These are phyloP conservation scores for Collybia sordida DNA, from an alignment of 768 basidiomycete species.

Conservation along the genomic window DNA sequence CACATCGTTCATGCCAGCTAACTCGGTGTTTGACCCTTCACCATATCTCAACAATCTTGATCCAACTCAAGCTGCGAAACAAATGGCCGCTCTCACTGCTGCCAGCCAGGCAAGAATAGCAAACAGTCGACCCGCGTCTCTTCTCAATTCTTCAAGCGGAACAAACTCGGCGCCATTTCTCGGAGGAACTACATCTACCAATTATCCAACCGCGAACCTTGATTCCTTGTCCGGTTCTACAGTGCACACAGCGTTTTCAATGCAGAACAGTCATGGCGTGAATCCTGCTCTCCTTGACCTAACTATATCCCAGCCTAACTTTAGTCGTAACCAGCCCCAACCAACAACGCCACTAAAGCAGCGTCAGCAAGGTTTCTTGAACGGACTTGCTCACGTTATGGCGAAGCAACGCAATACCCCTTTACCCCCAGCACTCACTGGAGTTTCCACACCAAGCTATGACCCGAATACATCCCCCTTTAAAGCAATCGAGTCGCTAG, in stretches of 20 bases:
- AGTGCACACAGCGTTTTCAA: conserved; percentile 44
- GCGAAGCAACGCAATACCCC: conserved; percentile 50
- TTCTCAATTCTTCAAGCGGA: conserved; percentile 41
- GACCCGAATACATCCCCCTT: conserved; percentile 65
- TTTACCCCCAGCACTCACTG: conserved; percentile 74
- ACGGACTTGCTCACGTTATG: conserved; percentile 61
- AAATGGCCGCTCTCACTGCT: conserved; percentile 76
- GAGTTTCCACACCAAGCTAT: conserved; percentile 54
- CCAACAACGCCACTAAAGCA: conserved; percentile 42
- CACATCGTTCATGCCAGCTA: conserved; percentile 30
- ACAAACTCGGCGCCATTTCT: conserved; percentile 70
- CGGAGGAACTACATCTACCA: conserved; percentile 54
- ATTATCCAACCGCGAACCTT: conserved; percentile 41
- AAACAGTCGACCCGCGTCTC: conserved; percentile 40
- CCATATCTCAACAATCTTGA: conserved; percentile 56
- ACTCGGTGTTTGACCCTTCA: conserved; percentile 32
- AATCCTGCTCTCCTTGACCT: conserved; percentile 46
- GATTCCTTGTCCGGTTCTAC: conserved; percentile 38
- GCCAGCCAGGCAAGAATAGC: conserved; percentile 60
- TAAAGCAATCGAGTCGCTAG: conserved; percentile 64
- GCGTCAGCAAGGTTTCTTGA: conserved; percentile 60
- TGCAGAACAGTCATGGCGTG: conserved; percentile 39
- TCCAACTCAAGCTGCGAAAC: conserved; percentile 68
- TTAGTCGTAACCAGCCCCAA: conserved; percentile 34
- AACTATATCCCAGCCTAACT: conserved; percentile 37